Evolutionary conservation across 345 rosid genomes (phyloP).

Genomic region (Linum trigynum): DNA sequence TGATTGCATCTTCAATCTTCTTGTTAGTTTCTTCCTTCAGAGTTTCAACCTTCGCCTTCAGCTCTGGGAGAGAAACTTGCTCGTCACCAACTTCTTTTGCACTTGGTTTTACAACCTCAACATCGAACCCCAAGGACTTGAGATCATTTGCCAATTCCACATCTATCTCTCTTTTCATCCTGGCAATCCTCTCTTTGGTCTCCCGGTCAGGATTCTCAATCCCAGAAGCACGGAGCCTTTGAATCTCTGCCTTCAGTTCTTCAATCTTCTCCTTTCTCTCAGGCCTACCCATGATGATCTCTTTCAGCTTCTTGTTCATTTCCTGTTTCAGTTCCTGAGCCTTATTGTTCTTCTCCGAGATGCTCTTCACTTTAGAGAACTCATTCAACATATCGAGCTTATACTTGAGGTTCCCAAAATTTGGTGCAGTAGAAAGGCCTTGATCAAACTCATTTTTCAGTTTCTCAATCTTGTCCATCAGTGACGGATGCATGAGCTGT

Average conservation of each 20-base stretch:
- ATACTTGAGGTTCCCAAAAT: slow-evolving; percentile 45
- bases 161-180: slow-evolving; percentile 40
- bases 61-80: slow-evolving; percentile 20
- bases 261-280: slow-evolving; percentile 61
- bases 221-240: slow-evolving; percentile 40
- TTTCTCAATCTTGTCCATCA: slow-evolving; percentile 50
- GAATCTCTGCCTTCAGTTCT: slow-evolving; percentile 44
- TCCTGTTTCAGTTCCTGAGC: slow-evolving; percentile 33
- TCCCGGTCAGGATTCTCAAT: slow-evolving; percentile 43
- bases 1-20: slow-evolving; percentile 43
- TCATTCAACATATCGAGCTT: slow-evolving; percentile 71
- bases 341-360: slow-evolving; percentile 27
- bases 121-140: slow-evolving; percentile 51
- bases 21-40: slow-evolving; percentile 45
- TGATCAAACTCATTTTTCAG: slow-evolving; percentile 50
- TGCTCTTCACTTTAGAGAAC: slow-evolving; percentile 46
- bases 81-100: slow-evolving; percentile 23
- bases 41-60: slow-evolving; percentile 33
- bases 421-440: slow-evolving; percentile 48
- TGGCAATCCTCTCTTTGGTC: slow-evolving; percentile 42
- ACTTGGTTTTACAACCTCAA: slow-evolving; percentile 33
- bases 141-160: slow-evolving; percentile 42
- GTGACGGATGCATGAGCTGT: slow-evolving; percentile 49
- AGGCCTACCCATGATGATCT: slow-evolving; percentile 36
- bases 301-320: slow-evolving; percentile 49